A percentile compares a stretch with the other conserved stretches of the same genome.
These are phyloP conservation scores for Amanita phalloides DNA, from an alignment of 768 basidiomycete genomes.

Conservation along the genomic window DNA sequence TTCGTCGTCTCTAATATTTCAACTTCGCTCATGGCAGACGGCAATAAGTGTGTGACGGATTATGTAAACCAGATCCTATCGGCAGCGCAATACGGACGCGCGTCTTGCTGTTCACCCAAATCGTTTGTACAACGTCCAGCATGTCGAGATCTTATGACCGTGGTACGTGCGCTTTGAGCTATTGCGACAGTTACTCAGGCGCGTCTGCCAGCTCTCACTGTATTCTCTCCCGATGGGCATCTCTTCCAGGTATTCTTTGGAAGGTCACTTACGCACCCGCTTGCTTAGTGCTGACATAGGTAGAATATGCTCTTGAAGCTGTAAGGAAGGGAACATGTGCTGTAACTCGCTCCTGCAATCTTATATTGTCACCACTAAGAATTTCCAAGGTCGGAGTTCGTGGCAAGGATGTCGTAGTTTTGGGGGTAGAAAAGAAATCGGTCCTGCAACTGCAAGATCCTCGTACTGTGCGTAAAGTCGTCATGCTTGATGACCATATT, in stretches of 20 bases:
- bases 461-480: conserved; percentile 93
- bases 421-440: conserved; percentile 99
- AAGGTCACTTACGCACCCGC: conserved; percentile 6
- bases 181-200: neutral
- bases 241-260: conserved; percentile 75
- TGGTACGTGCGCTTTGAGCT: conserved; percentile 37
- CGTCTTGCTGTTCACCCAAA: conserved; percentile 21
- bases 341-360: conserved; percentile 33
- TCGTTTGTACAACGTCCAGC: conserved; percentile 12
- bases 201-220: conserved; percentile 67
- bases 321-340: conserved; percentile 96
- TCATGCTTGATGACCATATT: conserved; percentile 96
- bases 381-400: conserved; percentile 78
- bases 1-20: conserved; percentile 13
- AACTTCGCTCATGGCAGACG: conserved; percentile 11
- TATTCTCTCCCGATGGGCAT: conserved; percentile 98
- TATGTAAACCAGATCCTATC: conserved; percentile 11
- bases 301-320: conserved; percentile 98
- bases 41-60: neutral
- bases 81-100: conserved; percentile 28
- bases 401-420: conserved; percentile 88
- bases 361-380: neutral
- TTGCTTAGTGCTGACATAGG: conserved; percentile 35
- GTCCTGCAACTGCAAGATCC: conserved; percentile 97
- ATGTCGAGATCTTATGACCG: conserved; percentile 98